Evolutionary conservation across 2,329 filamentous ascomycete genomes (phyloP).

Genomic region (Colletotrichum sp.): DNA sequence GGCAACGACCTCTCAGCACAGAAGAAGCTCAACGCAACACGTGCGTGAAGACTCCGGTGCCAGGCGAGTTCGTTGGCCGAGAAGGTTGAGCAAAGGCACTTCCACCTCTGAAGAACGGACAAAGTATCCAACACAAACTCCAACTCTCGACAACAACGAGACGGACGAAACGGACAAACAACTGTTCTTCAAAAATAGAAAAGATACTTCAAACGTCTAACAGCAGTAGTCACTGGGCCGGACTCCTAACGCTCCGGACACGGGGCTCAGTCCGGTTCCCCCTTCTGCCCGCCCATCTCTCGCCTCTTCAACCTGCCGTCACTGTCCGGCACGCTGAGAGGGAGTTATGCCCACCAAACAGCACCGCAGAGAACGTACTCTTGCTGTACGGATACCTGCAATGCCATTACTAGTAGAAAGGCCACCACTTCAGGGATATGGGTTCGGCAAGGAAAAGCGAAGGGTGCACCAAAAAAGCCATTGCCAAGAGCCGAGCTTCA

Average conservation of each 20-base stretch:
- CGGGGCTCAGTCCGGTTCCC: neutral
- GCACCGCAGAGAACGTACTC: neutral
- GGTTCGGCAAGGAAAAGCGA: neutral
- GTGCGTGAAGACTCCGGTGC: neutral
- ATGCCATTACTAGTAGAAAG: neutral
- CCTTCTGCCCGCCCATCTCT: neutral
- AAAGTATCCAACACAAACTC: neutral
- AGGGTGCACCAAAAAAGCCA: neutral
- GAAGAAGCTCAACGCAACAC: neutral
- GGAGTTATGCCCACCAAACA: neutral
- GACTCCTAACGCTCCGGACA: neutral
- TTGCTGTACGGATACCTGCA: neutral
- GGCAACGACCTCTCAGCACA: neutral
- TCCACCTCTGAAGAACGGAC: neutral
- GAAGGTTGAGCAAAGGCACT: neutral
- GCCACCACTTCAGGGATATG: neutral
- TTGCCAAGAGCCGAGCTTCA: slow-evolving; percentile 4
- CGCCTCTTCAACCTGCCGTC: neutral
- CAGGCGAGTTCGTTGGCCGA: neutral
- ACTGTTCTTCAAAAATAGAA: neutral
- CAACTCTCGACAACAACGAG: neutral
- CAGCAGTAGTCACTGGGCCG: neutral
- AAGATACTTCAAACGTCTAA: neutral
- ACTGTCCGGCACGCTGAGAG: neutral
- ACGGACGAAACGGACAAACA: neutral